Base-by-base conservation (phyloP, 2,329 filamentous ascomycete species). In the Fusarium cyanostomum region DNA sequence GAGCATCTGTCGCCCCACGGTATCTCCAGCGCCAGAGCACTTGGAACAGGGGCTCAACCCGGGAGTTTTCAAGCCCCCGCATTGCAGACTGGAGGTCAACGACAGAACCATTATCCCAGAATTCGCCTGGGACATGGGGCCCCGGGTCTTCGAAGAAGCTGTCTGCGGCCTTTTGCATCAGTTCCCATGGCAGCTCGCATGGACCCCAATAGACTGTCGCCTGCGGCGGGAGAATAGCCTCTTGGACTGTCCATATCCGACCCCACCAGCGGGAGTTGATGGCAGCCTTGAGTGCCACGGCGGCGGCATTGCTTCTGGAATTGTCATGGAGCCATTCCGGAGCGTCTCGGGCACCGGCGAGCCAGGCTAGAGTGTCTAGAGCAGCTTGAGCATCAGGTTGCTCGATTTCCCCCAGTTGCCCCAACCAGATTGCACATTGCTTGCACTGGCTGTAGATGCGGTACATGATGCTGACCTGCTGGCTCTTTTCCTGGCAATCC, bases 11-110 rank as follows among this genome's bases (percentile, higher is more conserved):
- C 4, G 45, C 45, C 13, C 26, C 21, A 13, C 45, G 45, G 11
- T 37, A 49, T 21, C 33, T 49, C 45, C 45, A 49, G n/a, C 45
- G 45, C 45, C 45, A 49, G 15, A 49, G 15, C 31, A 49, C 45
- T 8, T 49, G 11, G 10, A 50, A 50, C 3, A 50, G 34, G 11
- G 26, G 1, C 34, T 50, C 46, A 9, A 7, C 11, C 8, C 46
- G 35, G 15, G 46, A 38, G 12, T 31, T 16, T 2, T 11, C 13
- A 8, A 50, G 46, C 16, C 46, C 46, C 3, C 46, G 34, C 46
- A 39, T 50, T 4, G 34, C 46, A 24, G 34, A 16, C 10, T 50
- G 46, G 7, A 50, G 46, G 27, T 50, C 31, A 12, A 15, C 6
- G 7, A 24, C 9, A 13, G 30, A n/a, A 3, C 16, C 26, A 27